phyloP scores from a whole-genome alignment of 1,139 yeast species.

The Geotrichum restrictum region DNA sequence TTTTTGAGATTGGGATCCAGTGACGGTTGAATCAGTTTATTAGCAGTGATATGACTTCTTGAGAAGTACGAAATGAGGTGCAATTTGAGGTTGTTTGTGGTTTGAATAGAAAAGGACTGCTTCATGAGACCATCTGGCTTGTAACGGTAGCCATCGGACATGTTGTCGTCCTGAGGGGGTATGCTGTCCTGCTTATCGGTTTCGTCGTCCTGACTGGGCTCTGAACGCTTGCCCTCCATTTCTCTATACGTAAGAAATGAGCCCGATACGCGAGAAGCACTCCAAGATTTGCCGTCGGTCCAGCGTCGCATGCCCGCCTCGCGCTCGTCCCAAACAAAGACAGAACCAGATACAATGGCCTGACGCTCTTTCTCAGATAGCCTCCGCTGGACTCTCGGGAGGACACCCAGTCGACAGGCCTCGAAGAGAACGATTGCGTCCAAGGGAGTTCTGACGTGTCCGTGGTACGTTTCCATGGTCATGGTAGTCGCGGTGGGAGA shows the following conservation, averaged over 20 bases:
- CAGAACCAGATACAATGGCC: constrained; percentile 53
- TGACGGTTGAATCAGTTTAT: constrained; percentile 41
- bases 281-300: constrained; percentile 73
- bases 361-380: constrained; percentile 56
- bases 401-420: constrained; percentile 54
- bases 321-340: constrained; percentile 68
- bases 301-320: constrained; percentile 70
- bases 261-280: constrained; percentile 66
- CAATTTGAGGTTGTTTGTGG: constrained; percentile 49
- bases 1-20: constrained; percentile 40
- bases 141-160: constrained; percentile 36
- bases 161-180: not conserved
- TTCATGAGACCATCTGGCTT: constrained; percentile 54
- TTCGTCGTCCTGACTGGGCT: constrained; percentile 11
- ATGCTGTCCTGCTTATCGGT: constrained; percentile 3
- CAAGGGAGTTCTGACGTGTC: constrained; percentile 51
- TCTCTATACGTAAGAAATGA: constrained; percentile 62
- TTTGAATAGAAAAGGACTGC: constrained; percentile 56
- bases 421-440: constrained; percentile 66
- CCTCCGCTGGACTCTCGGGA: constrained; percentile 59
- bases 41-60: constrained; percentile 31
- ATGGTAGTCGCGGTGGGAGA: not conserved
- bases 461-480: constrained; percentile 57
- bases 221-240: constrained; percentile 44
- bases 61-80: constrained; percentile 56